Evolutionary conservation across 495 filamentous ascomycete genomes (phyloP), one percentile per base, ranked within the genome.

Genomic region (Elaphomyces granulatus): DNA sequence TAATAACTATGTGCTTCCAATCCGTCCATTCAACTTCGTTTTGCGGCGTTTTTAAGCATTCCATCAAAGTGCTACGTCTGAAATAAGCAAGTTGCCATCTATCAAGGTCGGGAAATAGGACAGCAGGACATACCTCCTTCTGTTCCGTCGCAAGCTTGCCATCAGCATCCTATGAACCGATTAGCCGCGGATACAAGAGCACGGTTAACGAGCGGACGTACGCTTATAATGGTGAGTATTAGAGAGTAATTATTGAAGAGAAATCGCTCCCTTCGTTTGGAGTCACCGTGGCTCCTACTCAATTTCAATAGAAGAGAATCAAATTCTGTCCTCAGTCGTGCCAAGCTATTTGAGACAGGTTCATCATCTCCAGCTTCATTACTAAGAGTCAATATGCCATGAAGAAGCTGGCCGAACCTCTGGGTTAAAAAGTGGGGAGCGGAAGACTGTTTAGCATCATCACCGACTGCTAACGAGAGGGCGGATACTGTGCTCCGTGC

Each of bases 221-320:
- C 71, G 48, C 80, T 79, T 45, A 98, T 79, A 44, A 98, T 93
- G 7, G 92, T 94, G 59, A 85, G 58, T 8, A 98, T 73, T 50
- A 98, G 67, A 36, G 79, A 83, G 61, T 94, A 96, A 54, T 98
- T 96, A 56, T 95, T 96, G 50, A 75, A 83, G 46, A 96, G 60
- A 48, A 96, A 94, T 43, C 92, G 65, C 53, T 87, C 83, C 49
- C 83, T 63, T 61, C 86, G 88, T 50, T 83, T 72, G 41, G 71
- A 63, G 45, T 92, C 84, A 2, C 74, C 77, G 41, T 87, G 76
- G 4, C 67, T 70, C 15, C 77, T 69, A 48, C 75, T 75, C 42
- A 78, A 46, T 50, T 78, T 83, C 8, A 72, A 72, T 44, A 95
- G 50, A 40, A 88, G 86, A 2, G 66, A 66, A 53, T 94, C 85